phyloP scores from a whole-genome alignment of 2,329 filamentous ascomycete genomes.

The Xylariaceae sp. region DNA sequence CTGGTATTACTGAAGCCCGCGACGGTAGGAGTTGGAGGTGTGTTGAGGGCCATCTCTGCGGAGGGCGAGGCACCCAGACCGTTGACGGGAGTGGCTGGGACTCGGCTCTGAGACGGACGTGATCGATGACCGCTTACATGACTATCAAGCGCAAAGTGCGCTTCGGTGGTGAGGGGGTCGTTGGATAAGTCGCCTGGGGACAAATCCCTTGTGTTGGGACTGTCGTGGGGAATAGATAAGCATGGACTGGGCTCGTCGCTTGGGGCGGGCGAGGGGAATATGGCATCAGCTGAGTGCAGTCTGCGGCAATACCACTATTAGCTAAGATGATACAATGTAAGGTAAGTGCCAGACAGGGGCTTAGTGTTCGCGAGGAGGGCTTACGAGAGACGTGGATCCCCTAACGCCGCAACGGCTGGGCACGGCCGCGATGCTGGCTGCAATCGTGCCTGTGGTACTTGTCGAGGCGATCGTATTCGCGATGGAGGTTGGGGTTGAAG shows the following conservation, averaged over 20 bases:
- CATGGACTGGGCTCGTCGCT: conserved; percentile 65
- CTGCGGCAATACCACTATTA: conserved; percentile 20
- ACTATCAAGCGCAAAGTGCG: conserved; percentile 36
- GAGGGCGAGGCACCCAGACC: conserved; percentile 21
- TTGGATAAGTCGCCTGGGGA: conserved; percentile 39
- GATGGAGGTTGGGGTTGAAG: conserved; percentile 7
- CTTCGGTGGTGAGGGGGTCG: conserved; percentile 30
- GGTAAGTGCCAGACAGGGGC: neutral
- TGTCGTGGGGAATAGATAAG: conserved; percentile 43
- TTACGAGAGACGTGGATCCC: conserved; percentile 34
- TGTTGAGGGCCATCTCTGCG: conserved; percentile 33
- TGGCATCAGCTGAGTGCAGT: conserved; percentile 36
- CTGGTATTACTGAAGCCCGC: conserved; percentile 16
- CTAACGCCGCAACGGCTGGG: conserved; percentile 9
- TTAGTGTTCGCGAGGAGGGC: too few species aligned
- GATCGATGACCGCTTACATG: conserved; percentile 14
- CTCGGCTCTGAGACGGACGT: conserved; percentile 24
- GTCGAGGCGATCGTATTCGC: neutral
- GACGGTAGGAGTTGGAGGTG: conserved; percentile 33
- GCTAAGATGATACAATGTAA: conserved; percentile 10
- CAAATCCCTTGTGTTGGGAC: conserved; percentile 40
- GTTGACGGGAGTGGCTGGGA: conserved; percentile 16
- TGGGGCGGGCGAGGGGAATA: conserved; percentile 66
- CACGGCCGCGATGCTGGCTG: neutral
- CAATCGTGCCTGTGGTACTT: neutral